Evolutionary conservation across 805 yeast species (phyloP).

Genomic region (Ogataea wickerhamii): DNA sequence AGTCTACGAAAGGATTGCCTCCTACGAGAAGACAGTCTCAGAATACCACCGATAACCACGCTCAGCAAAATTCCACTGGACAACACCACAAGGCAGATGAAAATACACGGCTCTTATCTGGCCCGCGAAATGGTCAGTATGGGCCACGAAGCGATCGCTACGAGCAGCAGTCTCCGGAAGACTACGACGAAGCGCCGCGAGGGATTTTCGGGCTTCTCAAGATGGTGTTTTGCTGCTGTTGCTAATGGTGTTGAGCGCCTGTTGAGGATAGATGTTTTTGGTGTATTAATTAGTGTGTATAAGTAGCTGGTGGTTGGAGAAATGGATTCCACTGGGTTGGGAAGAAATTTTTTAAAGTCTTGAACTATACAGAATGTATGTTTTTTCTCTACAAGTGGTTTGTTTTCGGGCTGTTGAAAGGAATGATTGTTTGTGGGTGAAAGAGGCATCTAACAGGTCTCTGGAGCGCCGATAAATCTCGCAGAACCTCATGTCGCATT

Average conservation of each 20-base stretch:
- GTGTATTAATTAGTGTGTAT: background rate
- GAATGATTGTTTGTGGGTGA: too few species aligned
- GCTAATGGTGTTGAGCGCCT: constrained; percentile 6
- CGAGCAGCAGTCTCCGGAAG: constrained; percentile 8
- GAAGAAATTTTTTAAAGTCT: too few species aligned
- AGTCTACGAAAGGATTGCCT: constrained; percentile 14
- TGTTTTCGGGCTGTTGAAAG: too few species aligned
- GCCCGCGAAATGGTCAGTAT: constrained; percentile 11
- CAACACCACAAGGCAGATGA: constrained; percentile 13
- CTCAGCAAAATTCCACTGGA: constrained; percentile 5
- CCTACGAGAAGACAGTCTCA: constrained; percentile 22
- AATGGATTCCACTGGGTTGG: too few species aligned
- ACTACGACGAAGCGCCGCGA: constrained; percentile 9
- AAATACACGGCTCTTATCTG: constrained; percentile 15
- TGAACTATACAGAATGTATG: too few species aligned
- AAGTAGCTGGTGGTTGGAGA: background rate
- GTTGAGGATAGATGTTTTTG: background rate
- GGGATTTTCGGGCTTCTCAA: constrained; percentile 17
- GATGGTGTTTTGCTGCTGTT: constrained; percentile 23
- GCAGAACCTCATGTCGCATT: constrained; percentile 13
- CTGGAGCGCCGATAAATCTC: too few species aligned
- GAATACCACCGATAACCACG: constrained; percentile 19
- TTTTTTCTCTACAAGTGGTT: too few species aligned
- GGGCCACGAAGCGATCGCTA: constrained; percentile 7
- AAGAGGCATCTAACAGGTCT: too few species aligned